Evolutionary conservation across 2,329 filamentous ascomycete species (phyloP).

Genomic region (Setomelanomma holmii): DNA sequence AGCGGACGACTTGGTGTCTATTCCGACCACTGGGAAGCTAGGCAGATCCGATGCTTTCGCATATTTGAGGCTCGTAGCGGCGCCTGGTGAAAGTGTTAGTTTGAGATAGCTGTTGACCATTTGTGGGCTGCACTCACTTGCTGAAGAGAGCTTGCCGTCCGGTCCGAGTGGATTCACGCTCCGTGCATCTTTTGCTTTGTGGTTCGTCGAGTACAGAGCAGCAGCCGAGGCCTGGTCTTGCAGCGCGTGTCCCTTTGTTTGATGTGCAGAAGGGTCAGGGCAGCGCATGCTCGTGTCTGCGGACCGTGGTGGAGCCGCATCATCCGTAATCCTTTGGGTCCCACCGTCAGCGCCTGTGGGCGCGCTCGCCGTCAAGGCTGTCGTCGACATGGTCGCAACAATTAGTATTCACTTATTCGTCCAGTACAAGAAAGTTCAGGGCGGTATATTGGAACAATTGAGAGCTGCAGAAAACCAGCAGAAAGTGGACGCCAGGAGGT

Average conservation of each 20-base stretch:
- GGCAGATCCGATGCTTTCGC: constrained; percentile 76
- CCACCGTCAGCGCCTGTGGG: constrained; percentile 29
- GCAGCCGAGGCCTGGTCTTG: constrained; percentile 65
- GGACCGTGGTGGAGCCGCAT: constrained; percentile 27
- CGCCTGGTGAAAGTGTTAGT: constrained; percentile 53
- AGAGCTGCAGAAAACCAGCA: not conserved
- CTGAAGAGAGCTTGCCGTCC: constrained; percentile 64
- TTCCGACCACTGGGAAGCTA: constrained; percentile 73
- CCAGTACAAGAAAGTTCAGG: not conserved
- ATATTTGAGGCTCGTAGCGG: constrained; percentile 71
- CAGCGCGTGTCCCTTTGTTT: constrained; percentile 44
- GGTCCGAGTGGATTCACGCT: constrained; percentile 53
- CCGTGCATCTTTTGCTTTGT: constrained; percentile 24
- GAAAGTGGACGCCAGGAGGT: not conserved
- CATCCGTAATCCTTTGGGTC: constrained; percentile 27
- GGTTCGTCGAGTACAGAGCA: constrained; percentile 60
- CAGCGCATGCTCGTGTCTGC: constrained; percentile 35
- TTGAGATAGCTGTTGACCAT: constrained; percentile 8
- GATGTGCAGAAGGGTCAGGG: constrained; percentile 55
- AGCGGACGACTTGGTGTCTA: constrained; percentile 67
- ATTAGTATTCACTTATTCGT: not conserved
- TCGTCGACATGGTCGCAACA: constrained; percentile 33
- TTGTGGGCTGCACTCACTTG: constrained; percentile 53
- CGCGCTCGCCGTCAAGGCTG: constrained; percentile 25
- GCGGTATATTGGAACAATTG: not conserved